Evolutionary conservation across 1,284 basidiomycete genomes (phyloP), one percentile per base, ranked within the genome.

Genomic region (Cryptococcus sp.): DNA sequence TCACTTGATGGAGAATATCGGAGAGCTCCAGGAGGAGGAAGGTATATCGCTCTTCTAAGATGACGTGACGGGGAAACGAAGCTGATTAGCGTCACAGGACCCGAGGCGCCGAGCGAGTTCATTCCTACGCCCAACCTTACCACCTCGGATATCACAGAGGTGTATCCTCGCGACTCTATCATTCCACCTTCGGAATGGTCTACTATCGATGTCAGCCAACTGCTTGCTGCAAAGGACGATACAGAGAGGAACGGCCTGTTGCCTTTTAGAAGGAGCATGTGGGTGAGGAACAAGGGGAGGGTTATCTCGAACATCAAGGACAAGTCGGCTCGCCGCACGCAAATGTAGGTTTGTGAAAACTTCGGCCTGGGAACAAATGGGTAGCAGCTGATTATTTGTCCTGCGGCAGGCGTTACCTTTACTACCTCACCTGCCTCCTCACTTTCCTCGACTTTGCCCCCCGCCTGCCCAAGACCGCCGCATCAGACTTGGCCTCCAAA

Each of bases 1-100:
- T 48, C 85, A 89, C 76, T 79, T 97, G 53, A 87, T 89, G 79
- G 83, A 87, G 33, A 83, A 86, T 46, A 94, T 97, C 62, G 83
- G 86, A 47, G 84, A 64, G 21, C 63, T 82, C 60, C 86, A 83
- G 45, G 86, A 87, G 0, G 56, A 55, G 11, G 61, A 63, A 7
- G 60, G 60, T 62, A 46, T 20, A 55, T 55, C 53, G 18, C 55
- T 56, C 55, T 36, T 52, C 38, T 35, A 13, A 46, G 36, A 45
- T 36, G 52, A 21, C 18, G 23, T 18, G 12, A 45, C 16, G 13
- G 18, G 11, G 21, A 18, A 37, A 18, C 18, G 40, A 39, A 20
- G 20, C 37, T 38, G 36, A 48, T 23, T 20, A 33, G 44, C 18
- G 9, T 35, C 35, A 28, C 49, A 64, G 61, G 57, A 20, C 55